Evolutionary conservation across 2,329 filamentous ascomycete genomes (phyloP).

Genomic region (Colletotrichum nymphaeae): DNA sequence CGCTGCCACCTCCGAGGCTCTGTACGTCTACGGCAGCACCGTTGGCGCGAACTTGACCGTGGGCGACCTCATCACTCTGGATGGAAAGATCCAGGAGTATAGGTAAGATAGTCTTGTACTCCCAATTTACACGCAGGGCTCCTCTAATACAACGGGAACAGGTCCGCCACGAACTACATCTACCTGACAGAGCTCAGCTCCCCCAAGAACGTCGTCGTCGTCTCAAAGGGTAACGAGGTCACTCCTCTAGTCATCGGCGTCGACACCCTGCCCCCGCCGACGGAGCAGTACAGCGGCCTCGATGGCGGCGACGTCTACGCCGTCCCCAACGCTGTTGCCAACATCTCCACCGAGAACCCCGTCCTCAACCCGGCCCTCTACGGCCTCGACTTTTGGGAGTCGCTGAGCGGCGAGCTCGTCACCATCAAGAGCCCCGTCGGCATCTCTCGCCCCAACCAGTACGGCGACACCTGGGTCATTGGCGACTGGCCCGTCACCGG

Average conservation of each 20-base stretch:
- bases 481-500: constrained; percentile 74
- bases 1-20: constrained; percentile 68
- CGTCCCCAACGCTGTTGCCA: constrained; percentile 70
- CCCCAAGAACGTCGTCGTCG: constrained; percentile 63
- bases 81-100: constrained; percentile 69
- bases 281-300: constrained; percentile 68
- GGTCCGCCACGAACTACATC: constrained; percentile 66
- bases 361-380: constrained; percentile 69
- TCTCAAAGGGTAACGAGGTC: constrained; percentile 66
- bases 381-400: constrained; percentile 82
- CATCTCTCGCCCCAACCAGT: constrained; percentile 70
- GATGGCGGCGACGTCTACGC: constrained; percentile 75
- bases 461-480: constrained; percentile 76
- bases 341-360: constrained; percentile 70
- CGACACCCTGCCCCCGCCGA: constrained; percentile 68
- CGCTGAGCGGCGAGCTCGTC: constrained; percentile 74
- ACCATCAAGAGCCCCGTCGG: constrained; percentile 68
- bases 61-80: constrained; percentile 71
- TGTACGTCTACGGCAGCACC: constrained; percentile 71
- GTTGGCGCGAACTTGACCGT: constrained; percentile 64
- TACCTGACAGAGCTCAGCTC: constrained; percentile 72
- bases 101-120: constrained; percentile 47
- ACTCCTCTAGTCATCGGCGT: constrained; percentile 70
- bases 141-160: constrained; percentile 41
- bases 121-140: background rate